Base-by-base conservation (phyloP, 768 basidiomycete genomes). In the Pulveroboletus sp. region DNA sequence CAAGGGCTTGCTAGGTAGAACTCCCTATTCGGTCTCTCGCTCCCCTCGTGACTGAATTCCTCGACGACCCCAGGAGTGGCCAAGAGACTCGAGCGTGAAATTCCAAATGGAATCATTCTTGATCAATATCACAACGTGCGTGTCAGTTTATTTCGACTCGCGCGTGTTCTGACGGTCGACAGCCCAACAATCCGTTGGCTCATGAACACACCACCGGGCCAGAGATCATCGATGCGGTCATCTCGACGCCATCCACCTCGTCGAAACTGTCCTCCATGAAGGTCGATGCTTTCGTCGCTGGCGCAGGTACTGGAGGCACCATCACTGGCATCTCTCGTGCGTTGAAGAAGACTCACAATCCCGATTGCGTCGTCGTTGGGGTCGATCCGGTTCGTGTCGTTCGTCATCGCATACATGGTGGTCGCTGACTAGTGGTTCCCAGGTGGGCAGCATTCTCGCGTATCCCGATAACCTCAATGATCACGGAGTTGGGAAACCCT, bases 281-380 rank as follows among this genome's bases (percentile, higher is more conserved):
- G 64, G 82, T 97, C 20, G 86, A 94, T 63, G 85, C 82, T 2
- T 71, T 98, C 43, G 68, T 96, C 19, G 90, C 85, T 8, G 84
- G 90, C 3, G 90, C 94, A 10, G 96, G 96, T 13, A 99, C 96
- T 2, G 95, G 96, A 13, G 95, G 95, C 11, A 97, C 95, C 1
- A 72, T 99, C 53, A 90, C 89, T n/a, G 95, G 95, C 2, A 65
- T 89, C 41, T 85, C 89, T 16, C 77, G 84, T 14, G 86, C 86
- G 4, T 72, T 95, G 58, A 89, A 88, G 76, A 86, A 82, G 65
- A 73, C 69, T 10, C 87, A 92, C 62, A 93, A 93, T 60, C 69
- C 78, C 23, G 73, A 80, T 4, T 85, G 83, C 58, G 68, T 83
- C 16, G 77, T 96, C 16, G 78, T 99, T n/a, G 94, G 82, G 6